Conservation (phyloP, 2,329 filamentous ascomycete genomes). For the Dothistroma septosporum region DNA sequence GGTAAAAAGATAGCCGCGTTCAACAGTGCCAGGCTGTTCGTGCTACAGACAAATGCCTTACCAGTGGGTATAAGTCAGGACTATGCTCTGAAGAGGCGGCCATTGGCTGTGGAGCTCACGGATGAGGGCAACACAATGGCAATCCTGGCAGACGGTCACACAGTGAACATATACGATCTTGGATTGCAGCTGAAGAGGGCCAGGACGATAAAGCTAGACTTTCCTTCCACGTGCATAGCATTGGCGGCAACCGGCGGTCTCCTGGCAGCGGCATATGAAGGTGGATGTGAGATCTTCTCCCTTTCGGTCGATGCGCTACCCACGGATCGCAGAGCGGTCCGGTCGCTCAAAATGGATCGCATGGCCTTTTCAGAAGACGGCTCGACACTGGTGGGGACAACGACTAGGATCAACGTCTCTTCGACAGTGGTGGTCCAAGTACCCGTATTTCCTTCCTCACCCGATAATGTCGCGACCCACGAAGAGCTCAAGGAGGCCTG, state of each 20-base stretch:
- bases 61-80: conserved; percentile 62
- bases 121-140: conserved; percentile 72
- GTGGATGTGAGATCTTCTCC: conserved; percentile 79
- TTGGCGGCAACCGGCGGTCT: conserved; percentile 76
- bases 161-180: conserved; percentile 77
- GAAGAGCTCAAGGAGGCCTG: conserved; percentile 38
- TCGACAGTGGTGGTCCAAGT: conserved; percentile 36
- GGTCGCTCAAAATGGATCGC: conserved; percentile 35
- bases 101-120: conserved; percentile 70
- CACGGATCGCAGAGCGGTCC: conserved; percentile 35
- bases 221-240: conserved; percentile 72
- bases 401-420: conserved; percentile 35
- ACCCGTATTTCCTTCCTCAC: conserved; percentile 33
- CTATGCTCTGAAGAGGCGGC: conserved; percentile 72
- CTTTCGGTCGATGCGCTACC: conserved; percentile 56
- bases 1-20: conserved; percentile 73
- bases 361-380: conserved; percentile 37
- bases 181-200: conserved; percentile 57
- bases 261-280: conserved; percentile 80
- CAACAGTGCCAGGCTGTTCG: conserved; percentile 79
- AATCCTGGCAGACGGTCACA: conserved; percentile 75
- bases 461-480: conserved; percentile 30
- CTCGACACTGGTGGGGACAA: conserved; percentile 36
- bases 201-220: conserved; percentile 69
- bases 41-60: conserved; percentile 63